Base-by-base conservation (phyloP, 1,284 basidiomycete genomes). In the Ceratobasidium sp. region DNA sequence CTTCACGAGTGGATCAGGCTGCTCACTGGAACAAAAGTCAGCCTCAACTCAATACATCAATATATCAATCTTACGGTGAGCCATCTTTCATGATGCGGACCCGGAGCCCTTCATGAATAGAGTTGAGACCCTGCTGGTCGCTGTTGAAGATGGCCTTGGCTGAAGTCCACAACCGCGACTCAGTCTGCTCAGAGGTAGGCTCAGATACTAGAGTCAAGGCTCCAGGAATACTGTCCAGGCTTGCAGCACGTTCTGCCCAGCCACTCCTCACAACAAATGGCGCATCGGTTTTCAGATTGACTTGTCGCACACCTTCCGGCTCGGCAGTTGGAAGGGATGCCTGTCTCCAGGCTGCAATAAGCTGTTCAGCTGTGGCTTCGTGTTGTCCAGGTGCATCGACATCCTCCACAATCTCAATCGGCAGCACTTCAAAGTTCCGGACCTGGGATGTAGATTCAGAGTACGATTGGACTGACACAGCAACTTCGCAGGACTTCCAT, bases 241-340 rank as follows among this genome's bases (percentile, higher is more conserved):
- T 10, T 15, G 54, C n/a, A 10, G n/a, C 9, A n/a, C n/a, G n/a
- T 13, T 57, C 10, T 57, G 13, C 54, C 54, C 54, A 57, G 54
- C 54, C 54, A 23, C 54, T 57, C 9, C 54, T 10, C 54, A 57
- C 54, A 57, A 57, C n/a, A 57, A 17, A 57, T 23, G 54, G 54
- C 9, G 12, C n/a, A n/a, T 10, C 54, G 28, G 10, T 23, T 28
- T 57, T 57, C 54, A 57, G 10, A 10, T 13, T 57, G 54, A 57
- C 54, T n/a, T 10, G n/a, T 13, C n/a, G 13, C 10, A 23, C 9
- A 10, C 10, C 12, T 28, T 13, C 12, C n/a, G 12, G 15, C n/a
- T 10, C 13, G n/a, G 54, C 54, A 13, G 10, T 10, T n/a, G n/a
- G n/a, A 13, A 17, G 9, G 54, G n/a, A 13, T n/a, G 9, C 10